Percentiles rank a stretch among this genome's conserved stretches.
phyloP scores from a whole-genome alignment of 495 filamentous ascomycete species.

The Penicillium crystallinum region DNA sequence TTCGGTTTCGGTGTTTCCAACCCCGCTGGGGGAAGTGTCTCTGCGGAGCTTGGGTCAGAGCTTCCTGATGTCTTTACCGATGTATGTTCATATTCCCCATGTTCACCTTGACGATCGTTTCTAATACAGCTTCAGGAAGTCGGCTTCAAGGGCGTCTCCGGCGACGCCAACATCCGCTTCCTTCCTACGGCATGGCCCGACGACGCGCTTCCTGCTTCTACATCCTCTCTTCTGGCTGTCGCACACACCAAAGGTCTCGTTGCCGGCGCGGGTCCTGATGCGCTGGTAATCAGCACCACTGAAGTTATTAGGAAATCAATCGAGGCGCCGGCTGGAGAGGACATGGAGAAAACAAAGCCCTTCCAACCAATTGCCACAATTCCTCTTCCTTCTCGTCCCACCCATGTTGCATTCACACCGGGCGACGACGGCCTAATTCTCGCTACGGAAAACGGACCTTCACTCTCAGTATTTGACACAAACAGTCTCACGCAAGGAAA shows the following conservation, averaged over 20 bases:
- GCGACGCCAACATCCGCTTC: constrained; percentile 75
- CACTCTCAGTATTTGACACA: constrained; percentile 77
- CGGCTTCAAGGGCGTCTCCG: constrained; percentile 72
- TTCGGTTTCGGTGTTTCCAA: constrained; percentile 50
- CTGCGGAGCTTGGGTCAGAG: constrained; percentile 38
- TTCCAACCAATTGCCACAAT: constrained; percentile 74
- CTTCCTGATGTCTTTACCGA: constrained; percentile 46
- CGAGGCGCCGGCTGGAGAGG: constrained; percentile 48
- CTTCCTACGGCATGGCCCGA: constrained; percentile 76
- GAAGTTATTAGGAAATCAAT: constrained; percentile 74
- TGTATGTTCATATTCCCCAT: constrained; percentile 26
- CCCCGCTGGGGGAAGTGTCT: constrained; percentile 26
- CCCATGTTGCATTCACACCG: constrained; percentile 83
- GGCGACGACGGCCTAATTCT: constrained; percentile 80
- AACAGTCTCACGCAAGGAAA: constrained; percentile 57
- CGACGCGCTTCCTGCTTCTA: constrained; percentile 67
- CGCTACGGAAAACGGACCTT: constrained; percentile 75
- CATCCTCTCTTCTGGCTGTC: constrained; percentile 78
- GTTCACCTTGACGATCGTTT: neutral
- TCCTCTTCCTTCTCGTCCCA: constrained; percentile 66
- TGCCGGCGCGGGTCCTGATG: constrained; percentile 80
- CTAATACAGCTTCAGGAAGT: constrained; percentile 52
- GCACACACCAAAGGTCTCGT: constrained; percentile 76
- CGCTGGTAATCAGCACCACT: constrained; percentile 70
- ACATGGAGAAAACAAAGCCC: constrained; percentile 55